Conservation (phyloP, 805 yeast genomes). For the Diddensiella santjacobensis region DNA sequence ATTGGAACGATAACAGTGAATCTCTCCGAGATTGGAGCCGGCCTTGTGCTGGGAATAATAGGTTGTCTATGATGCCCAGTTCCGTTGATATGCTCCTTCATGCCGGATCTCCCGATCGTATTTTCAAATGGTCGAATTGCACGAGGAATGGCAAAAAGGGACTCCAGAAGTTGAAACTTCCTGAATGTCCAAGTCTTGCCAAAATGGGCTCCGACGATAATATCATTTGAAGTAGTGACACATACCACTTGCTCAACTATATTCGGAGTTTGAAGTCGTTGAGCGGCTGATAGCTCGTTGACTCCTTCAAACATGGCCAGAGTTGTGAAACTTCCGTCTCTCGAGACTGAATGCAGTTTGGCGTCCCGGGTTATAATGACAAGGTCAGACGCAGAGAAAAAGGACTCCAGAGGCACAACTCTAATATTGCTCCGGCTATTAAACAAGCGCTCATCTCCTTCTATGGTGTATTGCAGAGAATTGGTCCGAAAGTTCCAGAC, state of each 20-base stretch:
- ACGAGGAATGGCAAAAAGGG: conserved; percentile 14
- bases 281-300: conserved; percentile 34
- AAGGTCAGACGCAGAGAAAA: conserved; percentile 18
- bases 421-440: background rate
- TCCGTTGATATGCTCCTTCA: background rate
- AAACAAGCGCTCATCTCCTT: conserved; percentile 3
- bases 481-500: conserved; percentile 17
- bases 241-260: conserved; percentile 69
- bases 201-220: conserved; percentile 56
- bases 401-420: conserved; percentile 10
- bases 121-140: background rate
- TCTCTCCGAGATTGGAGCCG: conserved; percentile 3
- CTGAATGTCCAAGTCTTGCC: conserved; percentile 64
- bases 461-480: conserved; percentile 5
- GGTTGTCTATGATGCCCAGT: background rate
- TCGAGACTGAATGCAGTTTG: background rate
- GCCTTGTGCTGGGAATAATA: conserved; percentile 16
- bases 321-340: conserved; percentile 3
- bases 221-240: conserved; percentile 44
- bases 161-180: conserved; percentile 44
- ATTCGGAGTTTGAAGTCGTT: conserved; percentile 62
- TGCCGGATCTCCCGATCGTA: background rate
- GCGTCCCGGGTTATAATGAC: conserved; percentile 24
- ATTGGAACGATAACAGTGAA: conserved; percentile 19
- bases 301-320: conserved; percentile 8